Base-by-base conservation (phyloP, 2,329 filamentous ascomycete species). In the Malbranchea zuffiana region DNA sequence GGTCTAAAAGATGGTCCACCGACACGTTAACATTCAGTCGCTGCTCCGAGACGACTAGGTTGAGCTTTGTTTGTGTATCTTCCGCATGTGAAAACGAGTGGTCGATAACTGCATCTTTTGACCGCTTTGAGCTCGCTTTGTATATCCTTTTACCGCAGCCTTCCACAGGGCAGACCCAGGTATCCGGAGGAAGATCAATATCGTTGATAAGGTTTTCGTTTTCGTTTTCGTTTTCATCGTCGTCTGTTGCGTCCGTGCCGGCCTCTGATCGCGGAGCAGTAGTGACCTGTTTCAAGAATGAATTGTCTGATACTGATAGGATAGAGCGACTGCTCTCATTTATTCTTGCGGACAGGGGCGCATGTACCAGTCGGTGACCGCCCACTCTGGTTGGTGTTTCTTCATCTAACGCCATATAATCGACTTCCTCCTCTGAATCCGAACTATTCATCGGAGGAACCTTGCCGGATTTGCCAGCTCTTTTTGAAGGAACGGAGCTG, bases 401-500 rank as follows among this genome's bases (percentile, higher is more conserved):
- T 5, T 56, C 45, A 10, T 53, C 47, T 25, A 55, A 46, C 35
- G 46, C 40, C 12, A 48, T 47, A 13, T 58, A 49, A 27, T 54
- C 50, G 19, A 55, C 50, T 11, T 57, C 54, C 19, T 60, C 54
- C 1, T 49, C 43, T 12, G 44, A 44, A 31, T 50, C 50, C 16
- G 50, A 49, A 21, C 50, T 43, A 18, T 43, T 40, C 11, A 44
- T 35, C 8, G 40, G 47, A 26, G 47, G 41, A 31, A 55, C 57
- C 35, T 60, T 50, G 15, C 60, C 60, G 25, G 61, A 57, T 44
- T 65, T 65, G 25, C 61, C 60, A 15, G 56, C 58, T 28, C 57
- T 50, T 40, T 62, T 63, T 2, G 53, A 52, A 7, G 63, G 63
- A 12, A 59, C 46, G 3, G 55, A 50, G 35, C 50, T 54, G n/a